Evolutionary conservation across 2,329 filamentous ascomycete species (phyloP).

Genomic region (Penicillium frequentans): DNA sequence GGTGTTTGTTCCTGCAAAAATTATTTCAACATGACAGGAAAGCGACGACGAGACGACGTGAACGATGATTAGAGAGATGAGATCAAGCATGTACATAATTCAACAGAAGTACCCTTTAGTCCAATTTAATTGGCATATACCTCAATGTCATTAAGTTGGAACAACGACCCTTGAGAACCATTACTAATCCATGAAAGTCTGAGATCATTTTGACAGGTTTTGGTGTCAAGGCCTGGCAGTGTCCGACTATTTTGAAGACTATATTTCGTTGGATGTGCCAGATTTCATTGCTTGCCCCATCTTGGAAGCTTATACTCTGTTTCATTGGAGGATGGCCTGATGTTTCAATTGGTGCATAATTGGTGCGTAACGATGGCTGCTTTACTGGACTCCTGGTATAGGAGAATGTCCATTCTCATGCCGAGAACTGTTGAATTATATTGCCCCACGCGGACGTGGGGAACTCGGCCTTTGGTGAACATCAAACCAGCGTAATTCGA

Average conservation of each 20-base stretch:
- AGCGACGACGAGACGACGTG: background rate
- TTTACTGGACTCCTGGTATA: background rate
- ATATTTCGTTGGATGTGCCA: no score
- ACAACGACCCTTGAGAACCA: no score
- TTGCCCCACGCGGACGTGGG: no score
- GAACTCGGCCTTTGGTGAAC: no score
- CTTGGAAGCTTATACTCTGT: constrained; percentile 24
- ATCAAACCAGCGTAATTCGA: no score
- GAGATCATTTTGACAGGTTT: no score
- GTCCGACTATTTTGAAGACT: no score
- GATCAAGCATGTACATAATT: background rate
- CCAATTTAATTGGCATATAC: background rate
- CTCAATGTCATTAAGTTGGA: background rate
- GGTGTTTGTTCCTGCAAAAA: background rate
- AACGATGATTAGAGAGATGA: background rate
- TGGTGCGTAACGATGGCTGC: background rate
- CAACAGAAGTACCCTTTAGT: background rate
- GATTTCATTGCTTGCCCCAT: no score
- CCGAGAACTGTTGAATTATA: no score
- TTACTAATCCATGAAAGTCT: background rate
- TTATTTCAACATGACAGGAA: constrained; percentile 1
- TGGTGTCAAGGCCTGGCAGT: no score
- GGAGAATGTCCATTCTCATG: no score
- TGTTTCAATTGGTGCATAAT: background rate
- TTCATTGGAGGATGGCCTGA: background rate